Percentiles rank a stretch among this genome's conserved stretches.
Evolutionary conservation across 2,329 filamentous ascomycete genomes (phyloP).

Genomic region (Ceratocystis colombiana): DNA sequence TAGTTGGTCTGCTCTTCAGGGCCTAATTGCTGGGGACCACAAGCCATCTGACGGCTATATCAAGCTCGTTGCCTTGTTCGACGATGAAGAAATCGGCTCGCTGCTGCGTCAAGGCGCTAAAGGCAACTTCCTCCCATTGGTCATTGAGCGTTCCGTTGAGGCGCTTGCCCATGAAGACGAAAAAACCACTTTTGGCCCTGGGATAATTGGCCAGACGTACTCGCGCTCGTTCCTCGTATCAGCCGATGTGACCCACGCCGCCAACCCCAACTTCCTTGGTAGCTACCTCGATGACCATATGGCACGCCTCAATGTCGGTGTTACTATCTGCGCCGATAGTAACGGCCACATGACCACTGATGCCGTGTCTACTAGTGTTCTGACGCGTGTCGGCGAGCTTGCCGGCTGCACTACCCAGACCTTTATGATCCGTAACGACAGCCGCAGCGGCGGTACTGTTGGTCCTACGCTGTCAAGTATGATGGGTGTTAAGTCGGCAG

Average conservation of each 20-base stretch:
- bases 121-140: conserved; percentile 74
- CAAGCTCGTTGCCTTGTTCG: conserved; percentile 88
- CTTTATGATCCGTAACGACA: conserved; percentile 94
- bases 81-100: conserved; percentile 93
- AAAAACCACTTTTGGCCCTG: conserved; percentile 41
- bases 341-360: conserved; percentile 98
- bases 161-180: conserved; percentile 42
- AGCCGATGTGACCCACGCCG: conserved; percentile 85
- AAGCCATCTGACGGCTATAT: conserved; percentile 55
- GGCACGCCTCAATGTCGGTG: conserved; percentile 78
- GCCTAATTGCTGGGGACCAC: conserved; percentile 58
- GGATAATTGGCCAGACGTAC: conserved; percentile 67
- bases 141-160: conserved; percentile 74
- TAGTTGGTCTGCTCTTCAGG: conserved; percentile 82
- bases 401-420: conserved; percentile 63
- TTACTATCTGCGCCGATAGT: conserved; percentile 67
- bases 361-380: conserved; percentile 68
- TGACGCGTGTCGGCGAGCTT: conserved; percentile 68
- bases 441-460: conserved; percentile 82
- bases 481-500: conserved; percentile 72
- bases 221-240: conserved; percentile 88
- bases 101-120: conserved; percentile 79
- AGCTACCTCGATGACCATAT: conserved; percentile 78
- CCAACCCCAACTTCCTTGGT: conserved; percentile 84
- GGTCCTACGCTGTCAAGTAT: conserved; percentile 75